Conservation (phyloP, 176 grass and related monocot genomes). For the Eragrostis nindensis region DNA sequence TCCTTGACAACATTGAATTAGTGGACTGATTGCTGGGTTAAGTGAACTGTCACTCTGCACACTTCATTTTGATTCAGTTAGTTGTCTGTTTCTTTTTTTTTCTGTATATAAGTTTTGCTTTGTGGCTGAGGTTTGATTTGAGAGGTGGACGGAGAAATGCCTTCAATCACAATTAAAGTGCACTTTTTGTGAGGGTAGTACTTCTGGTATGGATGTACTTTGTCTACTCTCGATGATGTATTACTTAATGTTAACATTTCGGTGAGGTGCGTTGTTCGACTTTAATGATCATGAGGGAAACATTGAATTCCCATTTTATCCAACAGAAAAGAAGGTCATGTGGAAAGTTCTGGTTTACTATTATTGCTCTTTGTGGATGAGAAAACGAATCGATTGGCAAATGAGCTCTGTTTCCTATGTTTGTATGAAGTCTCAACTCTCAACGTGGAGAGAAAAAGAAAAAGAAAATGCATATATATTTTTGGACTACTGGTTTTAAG, state of each 20-base stretch:
- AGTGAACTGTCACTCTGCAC: neutral
- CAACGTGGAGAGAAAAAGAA: no score
- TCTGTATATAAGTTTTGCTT: conserved; percentile 46
- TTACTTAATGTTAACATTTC: neutral
- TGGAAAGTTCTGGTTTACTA: neutral
- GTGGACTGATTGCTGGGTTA: neutral
- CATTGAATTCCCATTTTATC: neutral
- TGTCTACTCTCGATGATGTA: neutral
- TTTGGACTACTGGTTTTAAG: neutral
- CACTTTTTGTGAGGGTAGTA: neutral
- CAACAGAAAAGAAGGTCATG: neutral
- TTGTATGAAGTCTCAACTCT: no score
- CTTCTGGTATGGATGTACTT: conserved; percentile 27
- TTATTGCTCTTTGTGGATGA: neutral
- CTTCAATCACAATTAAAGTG: conserved; percentile 24
- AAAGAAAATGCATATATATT: no score
- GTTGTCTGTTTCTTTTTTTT: conserved; percentile 4
- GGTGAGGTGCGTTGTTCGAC: neutral
- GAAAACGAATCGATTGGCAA: neutral
- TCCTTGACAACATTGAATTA: conserved; percentile 21
- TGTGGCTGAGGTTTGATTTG: conserved; percentile 23
- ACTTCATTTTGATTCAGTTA: neutral
- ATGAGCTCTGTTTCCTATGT: no score
- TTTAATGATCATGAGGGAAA: neutral
- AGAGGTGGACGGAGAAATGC: neutral